A percentile compares a stretch with the other conserved stretches of the same genome.
Evolutionary conservation across 2,329 filamentous ascomycete genomes (phyloP).

Genomic region (Lasiodiplodia sp.): DNA sequence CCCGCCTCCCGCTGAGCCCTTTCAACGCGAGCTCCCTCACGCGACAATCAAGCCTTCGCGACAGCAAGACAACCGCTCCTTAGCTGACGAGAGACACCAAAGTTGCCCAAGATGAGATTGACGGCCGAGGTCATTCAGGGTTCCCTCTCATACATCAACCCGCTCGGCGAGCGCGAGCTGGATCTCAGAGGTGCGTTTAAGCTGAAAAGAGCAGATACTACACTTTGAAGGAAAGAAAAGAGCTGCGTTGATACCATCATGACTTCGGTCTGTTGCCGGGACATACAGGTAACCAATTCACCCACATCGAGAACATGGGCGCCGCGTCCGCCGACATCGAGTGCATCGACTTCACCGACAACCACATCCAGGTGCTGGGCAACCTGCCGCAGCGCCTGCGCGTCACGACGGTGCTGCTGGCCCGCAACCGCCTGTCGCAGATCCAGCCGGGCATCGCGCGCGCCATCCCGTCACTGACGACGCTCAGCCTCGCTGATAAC

Average conservation of each 20-base stretch:
- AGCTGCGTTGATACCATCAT: slow-evolving; percentile 84
- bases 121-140: slow-evolving; percentile 92
- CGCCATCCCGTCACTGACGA: slow-evolving; percentile 81
- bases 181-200: slow-evolving; percentile 93
- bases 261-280: slow-evolving; percentile 49
- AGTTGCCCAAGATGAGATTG: slow-evolving; percentile 52
- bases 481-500: slow-evolving; percentile 84
- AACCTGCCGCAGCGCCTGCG: slow-evolving; percentile 94
- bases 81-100: background rate
- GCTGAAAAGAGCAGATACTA: slow-evolving; percentile 96
- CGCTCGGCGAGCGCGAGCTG: slow-evolving; percentile 97
- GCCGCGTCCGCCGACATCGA: slow-evolving; percentile 84
- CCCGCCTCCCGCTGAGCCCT: background rate
- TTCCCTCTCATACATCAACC: slow-evolving; percentile 98
- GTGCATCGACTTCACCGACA: slow-evolving; percentile 97
- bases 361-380: slow-evolving; percentile 86
- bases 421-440: slow-evolving; percentile 83
- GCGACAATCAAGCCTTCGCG: slow-evolving; percentile 3
- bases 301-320: slow-evolving; percentile 96
- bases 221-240: slow-evolving; percentile 65
- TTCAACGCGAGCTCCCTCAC: background rate
- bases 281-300: slow-evolving; percentile 92
- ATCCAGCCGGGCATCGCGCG: slow-evolving; percentile 79
- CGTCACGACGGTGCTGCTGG: slow-evolving; percentile 84
- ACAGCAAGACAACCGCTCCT: background rate